A percentile compares a stretch with the other conserved stretches of the same genome.
These are phyloP conservation scores for Hemisphaericaspora xylofermentans DNA, from an alignment of 1,139 yeast species.

Conservation along the genomic window DNA sequence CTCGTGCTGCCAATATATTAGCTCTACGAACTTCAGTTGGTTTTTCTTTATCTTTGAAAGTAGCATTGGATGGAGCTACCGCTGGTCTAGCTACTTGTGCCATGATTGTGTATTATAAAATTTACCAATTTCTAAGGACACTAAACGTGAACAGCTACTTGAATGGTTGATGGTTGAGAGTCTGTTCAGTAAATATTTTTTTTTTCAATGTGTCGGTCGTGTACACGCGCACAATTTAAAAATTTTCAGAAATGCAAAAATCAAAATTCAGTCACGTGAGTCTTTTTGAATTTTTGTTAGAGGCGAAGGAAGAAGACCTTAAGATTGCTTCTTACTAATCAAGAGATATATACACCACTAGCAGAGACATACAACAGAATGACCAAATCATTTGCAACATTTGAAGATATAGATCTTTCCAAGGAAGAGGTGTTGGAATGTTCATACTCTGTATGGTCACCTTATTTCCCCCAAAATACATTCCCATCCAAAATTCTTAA, in stretches of 20 bases:
- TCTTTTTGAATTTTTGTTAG: no score
- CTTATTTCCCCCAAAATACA: constrained; percentile 47
- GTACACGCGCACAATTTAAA: not conserved
- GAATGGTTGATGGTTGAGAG: not conserved
- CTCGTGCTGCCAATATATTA: constrained; percentile 92
- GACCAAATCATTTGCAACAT: constrained; percentile 20
- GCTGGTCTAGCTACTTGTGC: constrained; percentile 19
- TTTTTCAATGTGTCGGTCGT: not conserved
- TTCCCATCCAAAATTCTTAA: constrained; percentile 56
- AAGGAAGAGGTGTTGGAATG: constrained; percentile 61
- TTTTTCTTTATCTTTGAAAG: constrained; percentile 92
- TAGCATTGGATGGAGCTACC: constrained; percentile 71
- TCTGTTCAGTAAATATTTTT: not conserved
- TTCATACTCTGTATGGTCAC: constrained; percentile 73
- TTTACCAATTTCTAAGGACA: not conserved
- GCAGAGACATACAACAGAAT: constrained; percentile 1
- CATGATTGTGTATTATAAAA: constrained; percentile 7
- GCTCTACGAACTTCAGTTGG: constrained; percentile 96
- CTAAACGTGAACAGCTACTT: not conserved
- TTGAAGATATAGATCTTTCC: constrained; percentile 40
- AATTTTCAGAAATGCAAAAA: not conserved
- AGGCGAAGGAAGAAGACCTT: not conserved
- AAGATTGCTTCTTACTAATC: not conserved
- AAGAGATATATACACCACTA: no score
- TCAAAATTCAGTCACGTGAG: constrained; percentile 2